Evolutionary conservation across 1,139 yeast species (phyloP).

Genomic region (Meyerozyma sp.): DNA sequence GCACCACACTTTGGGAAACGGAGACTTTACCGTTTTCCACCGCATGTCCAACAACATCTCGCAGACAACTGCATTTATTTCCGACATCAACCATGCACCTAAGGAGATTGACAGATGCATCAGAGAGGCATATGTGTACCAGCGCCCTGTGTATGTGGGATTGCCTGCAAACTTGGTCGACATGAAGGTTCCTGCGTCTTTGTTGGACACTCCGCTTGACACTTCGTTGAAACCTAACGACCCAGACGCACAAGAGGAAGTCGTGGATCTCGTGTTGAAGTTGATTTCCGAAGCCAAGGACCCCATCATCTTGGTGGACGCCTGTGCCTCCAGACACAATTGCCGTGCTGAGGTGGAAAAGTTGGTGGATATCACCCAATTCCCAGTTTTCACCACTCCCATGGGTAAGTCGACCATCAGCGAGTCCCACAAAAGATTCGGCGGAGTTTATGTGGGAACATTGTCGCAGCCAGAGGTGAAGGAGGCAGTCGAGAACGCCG

Average conservation of each 20-base stretch:
- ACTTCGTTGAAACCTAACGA: conserved; percentile 59
- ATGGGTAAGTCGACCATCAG: conserved; percentile 84
- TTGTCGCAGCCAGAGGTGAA: conserved; percentile 72
- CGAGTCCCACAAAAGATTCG: conserved; percentile 70
- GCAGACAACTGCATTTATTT: conserved; percentile 58
- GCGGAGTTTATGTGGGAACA: conserved; percentile 84
- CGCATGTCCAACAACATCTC: conserved; percentile 58
- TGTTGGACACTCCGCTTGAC: conserved; percentile 62
- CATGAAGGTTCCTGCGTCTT: conserved; percentile 48
- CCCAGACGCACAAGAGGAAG: conserved; percentile 67
- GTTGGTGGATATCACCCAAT: conserved; percentile 65
- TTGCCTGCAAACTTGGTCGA: conserved; percentile 81
- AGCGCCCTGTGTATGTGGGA: conserved; percentile 81
- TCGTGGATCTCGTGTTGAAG: conserved; percentile 49
- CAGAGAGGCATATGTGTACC: conserved; percentile 63
- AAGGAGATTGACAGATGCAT: conserved; percentile 68
- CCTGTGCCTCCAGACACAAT: conserved; percentile 78
- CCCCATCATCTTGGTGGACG: conserved; percentile 79
- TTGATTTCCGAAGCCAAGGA: conserved; percentile 53
- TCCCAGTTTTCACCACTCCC: conserved; percentile 83
- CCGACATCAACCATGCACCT: conserved; percentile 61
- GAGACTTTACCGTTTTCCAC: conserved; percentile 43
- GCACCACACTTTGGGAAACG: conserved; percentile 44
- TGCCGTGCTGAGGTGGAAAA: conserved; percentile 56
- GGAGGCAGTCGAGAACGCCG: conserved; percentile 71